Conservation (phyloP, 73 alveolate species). For the Effrenium voratum region DNA sequence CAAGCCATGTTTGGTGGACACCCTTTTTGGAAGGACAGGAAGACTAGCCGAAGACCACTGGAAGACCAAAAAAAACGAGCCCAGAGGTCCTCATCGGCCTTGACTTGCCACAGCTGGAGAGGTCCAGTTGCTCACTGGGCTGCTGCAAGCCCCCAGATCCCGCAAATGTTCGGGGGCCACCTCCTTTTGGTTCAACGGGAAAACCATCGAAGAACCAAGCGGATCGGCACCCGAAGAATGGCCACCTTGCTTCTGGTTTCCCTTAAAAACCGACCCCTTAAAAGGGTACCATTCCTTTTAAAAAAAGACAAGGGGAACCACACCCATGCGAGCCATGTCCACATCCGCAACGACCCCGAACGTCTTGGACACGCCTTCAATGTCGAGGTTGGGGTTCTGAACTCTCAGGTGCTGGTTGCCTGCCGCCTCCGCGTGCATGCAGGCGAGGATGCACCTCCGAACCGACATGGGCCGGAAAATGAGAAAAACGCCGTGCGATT, state of each 20-base stretch:
- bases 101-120: no score
- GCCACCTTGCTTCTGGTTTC: neutral
- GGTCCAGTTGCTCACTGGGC: no score
- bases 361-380: constrained; percentile 14
- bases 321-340: neutral
- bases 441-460: constrained; percentile 66
- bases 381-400: constrained; percentile 84
- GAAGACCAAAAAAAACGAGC: no score
- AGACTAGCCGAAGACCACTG: no score
- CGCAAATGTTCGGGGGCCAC: no score
- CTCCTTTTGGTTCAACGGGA: no score
- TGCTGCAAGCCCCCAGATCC: no score
- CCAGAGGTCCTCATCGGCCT: no score
- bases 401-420: constrained; percentile 85
- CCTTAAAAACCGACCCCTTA: neutral
- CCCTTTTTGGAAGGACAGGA: no score
- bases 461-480: neutral
- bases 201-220: neutral
- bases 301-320: neutral
- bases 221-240: neutral
- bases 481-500: no score
- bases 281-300: neutral
- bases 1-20: no score
- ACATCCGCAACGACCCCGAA: neutral
- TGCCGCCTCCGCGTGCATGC: constrained; percentile 88